Evolutionary conservation across 2,329 filamentous ascomycete genomes (phyloP), one percentile per base, ranked within the genome.

Genomic region (Achaetomium macrosporum): DNA sequence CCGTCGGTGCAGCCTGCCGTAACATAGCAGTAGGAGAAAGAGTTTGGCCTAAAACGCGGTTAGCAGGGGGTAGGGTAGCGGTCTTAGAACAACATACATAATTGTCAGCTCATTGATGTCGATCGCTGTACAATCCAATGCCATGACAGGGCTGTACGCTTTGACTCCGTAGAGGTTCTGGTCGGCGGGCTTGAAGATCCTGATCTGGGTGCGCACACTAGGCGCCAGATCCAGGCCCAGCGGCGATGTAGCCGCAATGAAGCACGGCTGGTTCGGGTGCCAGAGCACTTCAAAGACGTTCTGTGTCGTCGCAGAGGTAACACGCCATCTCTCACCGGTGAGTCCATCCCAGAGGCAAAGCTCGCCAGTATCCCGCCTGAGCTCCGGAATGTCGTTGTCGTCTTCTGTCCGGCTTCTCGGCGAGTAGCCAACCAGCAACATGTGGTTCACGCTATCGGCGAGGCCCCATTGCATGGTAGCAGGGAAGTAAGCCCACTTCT

Each of bases 231-330:
- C 70, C n/a, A 69, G 65, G 12, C 74, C 73, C 9, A 68, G 70
- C 0, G 79, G 78, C 0, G 81, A 78, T 0, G 80, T 84, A 2
- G 81, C 82, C 4, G 74, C 79, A 5, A 81, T 68, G 58, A 85
- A 85, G 19, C 71, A 70, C 2, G 71, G 66, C 42, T 77, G 69
- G 0, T 63, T 71, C 0, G 82, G 82, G 60, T 85, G 82, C 82
- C 82, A 85, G 0, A 74, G 69, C 2, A 84, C 77, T 60, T 85
- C 82, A 42, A 85, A 85, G 1, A 84, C 79, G 52, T 85, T 85
- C 42, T 80, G 75, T 0, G 74, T 76, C 0, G 75, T 75, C 1
- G 73, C 76, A 3, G 76, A 75, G 17, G 72, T 67, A 3, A 85
- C 71, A 5, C 69, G 71, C 42, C 82, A 67, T 42, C 72, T 69